Conservation (phyloP, 139 green algal genomes). For the Chlamydomonas sp. region DNA sequence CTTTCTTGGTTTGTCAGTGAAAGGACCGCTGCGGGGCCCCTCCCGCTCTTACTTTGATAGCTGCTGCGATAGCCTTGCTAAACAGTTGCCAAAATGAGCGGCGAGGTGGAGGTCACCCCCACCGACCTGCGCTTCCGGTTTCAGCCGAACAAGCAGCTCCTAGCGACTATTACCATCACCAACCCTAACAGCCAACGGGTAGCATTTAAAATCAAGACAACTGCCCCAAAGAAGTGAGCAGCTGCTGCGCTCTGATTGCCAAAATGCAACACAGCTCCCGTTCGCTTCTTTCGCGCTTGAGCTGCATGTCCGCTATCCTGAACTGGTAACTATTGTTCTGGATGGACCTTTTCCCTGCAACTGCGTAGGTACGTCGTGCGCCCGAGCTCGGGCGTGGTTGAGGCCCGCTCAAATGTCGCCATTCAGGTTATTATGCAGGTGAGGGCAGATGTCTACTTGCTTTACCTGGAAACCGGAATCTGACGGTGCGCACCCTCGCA, state of each 20-base stretch:
- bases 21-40: too few species aligned
- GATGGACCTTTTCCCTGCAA: too few species aligned
- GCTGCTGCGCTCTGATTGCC: too few species aligned
- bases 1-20: too few species aligned
- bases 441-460: not conserved
- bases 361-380: constrained; percentile 75
- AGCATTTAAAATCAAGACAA: constrained; percentile 73
- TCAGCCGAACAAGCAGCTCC: constrained; percentile 67
- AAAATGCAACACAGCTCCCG: too few species aligned
- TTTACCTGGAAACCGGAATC: not conserved
- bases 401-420: constrained; percentile 52
- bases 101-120: constrained; percentile 16
- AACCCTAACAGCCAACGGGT: constrained; percentile 48
- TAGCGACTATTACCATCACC: constrained; percentile 57
- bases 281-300: too few species aligned
- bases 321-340: too few species aligned
- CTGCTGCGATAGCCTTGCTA: too few species aligned
- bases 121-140: constrained; percentile 44
- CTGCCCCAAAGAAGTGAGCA: constrained; percentile 61
- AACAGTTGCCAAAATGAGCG: too few species aligned
- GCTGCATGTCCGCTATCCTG: too few species aligned
- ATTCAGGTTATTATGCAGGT: constrained; percentile 66
- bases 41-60: too few species aligned
- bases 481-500: not conserved
- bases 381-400: constrained; percentile 61